Evolutionary conservation across 2,329 filamentous ascomycete species (phyloP).

Genomic region (Coleophoma cylindrospora): DNA sequence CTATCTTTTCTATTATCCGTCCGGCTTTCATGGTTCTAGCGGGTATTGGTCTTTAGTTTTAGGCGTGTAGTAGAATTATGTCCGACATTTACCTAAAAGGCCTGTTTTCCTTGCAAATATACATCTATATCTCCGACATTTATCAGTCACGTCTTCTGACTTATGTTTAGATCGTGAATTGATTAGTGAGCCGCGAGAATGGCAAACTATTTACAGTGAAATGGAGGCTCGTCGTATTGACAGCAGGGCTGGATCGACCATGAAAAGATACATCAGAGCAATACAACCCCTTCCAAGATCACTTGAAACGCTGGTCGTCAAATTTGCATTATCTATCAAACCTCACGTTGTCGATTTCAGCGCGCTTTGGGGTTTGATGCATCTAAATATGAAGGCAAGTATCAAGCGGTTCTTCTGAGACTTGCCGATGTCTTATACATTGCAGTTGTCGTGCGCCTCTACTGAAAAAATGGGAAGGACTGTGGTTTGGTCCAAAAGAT

Average conservation of each 20-base stretch:
- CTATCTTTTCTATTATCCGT: constrained; percentile 1
- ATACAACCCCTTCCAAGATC: constrained; percentile 9
- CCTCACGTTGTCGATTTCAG: constrained; percentile 6
- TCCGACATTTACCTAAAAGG: too few species aligned
- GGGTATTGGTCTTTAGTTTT: too few species aligned
- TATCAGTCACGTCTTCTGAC: too few species aligned
- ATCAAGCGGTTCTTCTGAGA: neutral
- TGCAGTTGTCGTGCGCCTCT: constrained; percentile 8
- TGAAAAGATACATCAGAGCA: constrained; percentile 5
- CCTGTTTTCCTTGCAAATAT: too few species aligned
- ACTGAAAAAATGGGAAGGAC: constrained; percentile 6
- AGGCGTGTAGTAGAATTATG: too few species aligned
- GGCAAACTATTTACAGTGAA: constrained; percentile 8
- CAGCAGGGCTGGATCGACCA: constrained; percentile 1
- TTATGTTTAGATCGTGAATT: too few species aligned
- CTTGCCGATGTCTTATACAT: neutral
- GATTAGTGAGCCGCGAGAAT: neutral
- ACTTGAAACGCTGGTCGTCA: constrained; percentile 3
- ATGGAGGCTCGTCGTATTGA: constrained; percentile 5
- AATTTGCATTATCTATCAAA: constrained; percentile 2
- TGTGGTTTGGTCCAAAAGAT: constrained; percentile 4
- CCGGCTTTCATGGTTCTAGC: neutral
- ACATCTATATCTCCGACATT: too few species aligned
- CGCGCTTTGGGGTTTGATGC: constrained; percentile 11
- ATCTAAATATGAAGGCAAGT: constrained; percentile 11